phyloP scores from a whole-genome alignment of 306 rosid genomes.

The Castanospermum australe region DNA sequence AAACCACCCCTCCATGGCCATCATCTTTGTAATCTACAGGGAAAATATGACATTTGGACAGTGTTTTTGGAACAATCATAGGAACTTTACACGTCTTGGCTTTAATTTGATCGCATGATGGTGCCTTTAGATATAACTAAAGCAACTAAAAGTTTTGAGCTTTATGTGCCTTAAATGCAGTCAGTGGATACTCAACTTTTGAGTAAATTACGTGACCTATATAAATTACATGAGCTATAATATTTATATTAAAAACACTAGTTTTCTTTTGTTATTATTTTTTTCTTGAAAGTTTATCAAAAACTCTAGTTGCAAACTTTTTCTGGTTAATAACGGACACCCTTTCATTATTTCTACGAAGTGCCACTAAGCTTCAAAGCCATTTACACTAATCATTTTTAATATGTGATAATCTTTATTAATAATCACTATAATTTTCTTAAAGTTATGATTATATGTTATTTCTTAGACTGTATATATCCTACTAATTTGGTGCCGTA shows the following conservation, averaged over 20 bases:
- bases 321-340: too few relatives aligned
- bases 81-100: conserved; percentile 22
- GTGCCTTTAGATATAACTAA: conserved; percentile 7
- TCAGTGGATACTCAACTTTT: not conserved
- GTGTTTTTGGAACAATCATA: not conserved
- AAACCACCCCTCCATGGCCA: not conserved
- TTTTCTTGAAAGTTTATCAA: too few relatives aligned
- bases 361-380: too few relatives aligned
- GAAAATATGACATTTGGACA: not conserved
- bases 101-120: not conserved
- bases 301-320: not conserved
- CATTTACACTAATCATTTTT: too few relatives aligned
- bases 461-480: too few relatives aligned
- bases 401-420: too few relatives aligned
- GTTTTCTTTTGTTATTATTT: not conserved
- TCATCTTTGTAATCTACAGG: not conserved
- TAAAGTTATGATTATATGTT: too few relatives aligned
- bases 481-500: too few relatives aligned
- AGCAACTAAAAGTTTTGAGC: conserved; percentile 22
- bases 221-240: too few relatives aligned
- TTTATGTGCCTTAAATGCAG: not conserved
- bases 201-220: not conserved
- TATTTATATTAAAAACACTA: not conserved
- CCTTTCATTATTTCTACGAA: not conserved
- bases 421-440: too few relatives aligned